Conservation (phyloP, 2,329 filamentous ascomycete genomes). For the Penicillium hesseltinei region DNA sequence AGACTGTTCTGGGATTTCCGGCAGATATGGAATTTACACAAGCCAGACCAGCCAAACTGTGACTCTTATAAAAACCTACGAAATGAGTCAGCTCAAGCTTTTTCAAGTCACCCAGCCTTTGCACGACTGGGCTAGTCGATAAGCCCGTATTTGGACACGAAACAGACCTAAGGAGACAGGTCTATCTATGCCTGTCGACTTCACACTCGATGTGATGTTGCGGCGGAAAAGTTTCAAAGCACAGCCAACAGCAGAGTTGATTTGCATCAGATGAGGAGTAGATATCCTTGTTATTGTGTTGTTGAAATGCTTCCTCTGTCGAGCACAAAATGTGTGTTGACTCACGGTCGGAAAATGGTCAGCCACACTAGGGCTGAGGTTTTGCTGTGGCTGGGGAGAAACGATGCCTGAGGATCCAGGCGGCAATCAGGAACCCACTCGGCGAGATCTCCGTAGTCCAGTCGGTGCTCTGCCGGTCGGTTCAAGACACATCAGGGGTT, state of each 20-base stretch:
- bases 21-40: slow-evolving; percentile 1
- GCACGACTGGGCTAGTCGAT: not conserved
- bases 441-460: slow-evolving; percentile 20
- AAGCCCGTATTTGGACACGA: not conserved
- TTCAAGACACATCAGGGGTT: not conserved
- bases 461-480: slow-evolving; percentile 17
- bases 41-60: not conserved
- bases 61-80: not conserved
- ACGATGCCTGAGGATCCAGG: not conserved
- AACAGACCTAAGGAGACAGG: not conserved
- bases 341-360: slow-evolving; percentile 9
- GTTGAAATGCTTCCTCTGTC: not conserved
- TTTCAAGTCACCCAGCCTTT: not conserved
- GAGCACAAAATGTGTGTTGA: slow-evolving; percentile 17
- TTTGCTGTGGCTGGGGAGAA: not conserved
- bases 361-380: slow-evolving; percentile 21
- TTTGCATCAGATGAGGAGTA: slow-evolving; percentile 20
- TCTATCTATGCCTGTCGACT: slow-evolving; percentile 6
- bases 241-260: slow-evolving; percentile 7
- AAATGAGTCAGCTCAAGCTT: not conserved
- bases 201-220: slow-evolving; percentile 11
- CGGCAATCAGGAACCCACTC: not conserved
- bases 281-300: not conserved
- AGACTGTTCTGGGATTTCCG: slow-evolving; percentile 11
- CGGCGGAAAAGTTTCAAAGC: slow-evolving; percentile 15